Evolutionary conservation across 2,329 filamentous ascomycete species (phyloP).

Genomic region (Dendrostoma leiphaemia): DNA sequence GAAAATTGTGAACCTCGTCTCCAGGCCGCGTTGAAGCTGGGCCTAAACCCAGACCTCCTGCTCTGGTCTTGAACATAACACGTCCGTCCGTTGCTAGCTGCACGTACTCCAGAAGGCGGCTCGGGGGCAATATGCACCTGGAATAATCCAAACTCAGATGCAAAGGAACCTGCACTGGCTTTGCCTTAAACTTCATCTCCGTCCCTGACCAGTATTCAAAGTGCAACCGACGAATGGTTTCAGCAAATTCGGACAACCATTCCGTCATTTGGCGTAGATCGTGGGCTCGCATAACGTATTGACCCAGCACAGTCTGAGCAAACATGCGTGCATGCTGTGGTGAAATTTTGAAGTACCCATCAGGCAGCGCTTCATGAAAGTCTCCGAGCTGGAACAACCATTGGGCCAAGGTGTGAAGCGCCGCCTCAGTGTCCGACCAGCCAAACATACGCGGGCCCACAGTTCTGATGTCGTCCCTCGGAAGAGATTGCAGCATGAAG

Average conservation of each 20-base stretch:
- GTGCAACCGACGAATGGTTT: neutral
- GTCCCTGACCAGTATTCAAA: too few species aligned
- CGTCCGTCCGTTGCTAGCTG: slow-evolving; percentile 6
- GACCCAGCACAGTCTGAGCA: neutral
- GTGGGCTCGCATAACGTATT: neutral
- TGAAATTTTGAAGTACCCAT: neutral
- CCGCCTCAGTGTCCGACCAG: slow-evolving; percentile 4
- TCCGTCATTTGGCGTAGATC: neutral
- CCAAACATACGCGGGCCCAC: neutral
- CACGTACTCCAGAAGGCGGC: neutral
- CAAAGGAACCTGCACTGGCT: neutral
- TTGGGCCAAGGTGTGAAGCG: neutral
- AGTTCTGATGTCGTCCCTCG: too few species aligned
- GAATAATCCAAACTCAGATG: neutral
- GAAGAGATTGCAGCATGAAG: neutral
- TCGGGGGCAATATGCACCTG: neutral
- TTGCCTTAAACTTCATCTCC: too few species aligned
- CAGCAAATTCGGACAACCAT: neutral
- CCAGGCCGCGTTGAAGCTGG: neutral
- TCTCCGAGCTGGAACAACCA: neutral
- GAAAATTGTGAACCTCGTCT: slow-evolving; percentile 3
- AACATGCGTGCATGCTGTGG: neutral
- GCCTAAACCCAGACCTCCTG: neutral
- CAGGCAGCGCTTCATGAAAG: neutral
- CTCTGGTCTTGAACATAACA: neutral